Evolutionary conservation across 225 moss, liverwort and hornwort genomes (phyloP), one percentile per base, ranked within the genome.

Genomic region (Polytrichum formosum): DNA sequence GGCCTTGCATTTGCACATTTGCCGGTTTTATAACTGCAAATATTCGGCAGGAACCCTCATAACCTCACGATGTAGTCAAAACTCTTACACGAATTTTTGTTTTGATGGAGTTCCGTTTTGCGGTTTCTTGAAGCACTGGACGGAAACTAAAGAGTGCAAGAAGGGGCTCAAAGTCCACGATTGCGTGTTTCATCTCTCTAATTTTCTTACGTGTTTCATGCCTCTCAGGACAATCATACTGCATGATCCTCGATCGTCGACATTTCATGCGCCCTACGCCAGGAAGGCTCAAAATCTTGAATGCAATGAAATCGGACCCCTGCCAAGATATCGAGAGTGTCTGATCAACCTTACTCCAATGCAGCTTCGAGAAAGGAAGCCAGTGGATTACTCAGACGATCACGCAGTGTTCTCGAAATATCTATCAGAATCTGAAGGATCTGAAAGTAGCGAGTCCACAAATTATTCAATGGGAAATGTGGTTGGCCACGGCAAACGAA

Each of bases 321-420:
- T 72, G 61, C 33, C 67, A 27, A 72, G 64, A 71, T 33, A 56
- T 62, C 4, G 37, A 59, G 58, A 75, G 80, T 60, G 65, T 61
- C 54, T 80, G 69, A 76, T 63, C 35, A 56, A 21, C 70, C 30
- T 59, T 65, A 35, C 25, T 64, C 55, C 78, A 82, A 91, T 91
- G 91, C 89, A 91, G 86, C 91, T 91, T 72, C 86, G 87, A n/a
- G 78, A 82, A 76, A 80, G 89, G 66, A 84, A 77, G 71, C 75
- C 77, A 67, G 87, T 91, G 61, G 83, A 89, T 79, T 91, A 91
- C 79, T 79, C 84, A 56, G 91, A 89, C 64, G 80, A 77, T 71
- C 85, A 76, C 73, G 73, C 56, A 67, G 46, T 86, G 73, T 66
- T 75, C 84, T 76, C 75, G 65, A 67, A 68, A 72, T 70, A 74